Evolutionary conservation across 257 asterid species (phyloP).

Genomic region (Ocimum tenuiflorum): DNA sequence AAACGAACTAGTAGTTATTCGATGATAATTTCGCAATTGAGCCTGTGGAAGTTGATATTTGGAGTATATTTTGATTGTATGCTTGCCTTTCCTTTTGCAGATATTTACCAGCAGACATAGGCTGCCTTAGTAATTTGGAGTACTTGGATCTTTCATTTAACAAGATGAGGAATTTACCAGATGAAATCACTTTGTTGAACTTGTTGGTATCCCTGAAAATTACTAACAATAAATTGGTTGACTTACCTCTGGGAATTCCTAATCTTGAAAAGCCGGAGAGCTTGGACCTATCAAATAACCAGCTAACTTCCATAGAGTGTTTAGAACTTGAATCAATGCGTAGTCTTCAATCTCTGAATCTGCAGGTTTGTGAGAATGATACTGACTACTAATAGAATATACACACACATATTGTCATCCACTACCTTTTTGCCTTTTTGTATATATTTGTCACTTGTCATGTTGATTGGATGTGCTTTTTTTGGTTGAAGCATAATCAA

Average conservation of each 20-base stretch:
- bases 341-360: constrained; percentile 57
- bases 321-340: constrained; percentile 72
- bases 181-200: constrained; percentile 57
- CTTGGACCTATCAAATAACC: constrained; percentile 79
- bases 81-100: constrained; percentile 39
- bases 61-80: constrained; percentile 6
- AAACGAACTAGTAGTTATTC: neutral
- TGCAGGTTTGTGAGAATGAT: constrained; percentile 51
- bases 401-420: neutral
- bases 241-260: constrained; percentile 59
- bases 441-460: neutral
- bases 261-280: constrained; percentile 62
- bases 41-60: constrained; percentile 8
- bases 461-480: constrained; percentile 2
- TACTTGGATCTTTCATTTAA: constrained; percentile 82
- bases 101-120: constrained; percentile 91
- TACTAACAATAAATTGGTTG: constrained; percentile 69
- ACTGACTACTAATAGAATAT: neutral
- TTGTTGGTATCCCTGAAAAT: constrained; percentile 60
- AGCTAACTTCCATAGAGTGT: constrained; percentile 57
- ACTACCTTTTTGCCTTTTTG: neutral
- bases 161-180: constrained; percentile 82
- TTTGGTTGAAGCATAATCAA: constrained; percentile 51
- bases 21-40: neutral
- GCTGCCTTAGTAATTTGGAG: constrained; percentile 66